Conservation (phyloP, 139 green algal genomes). For the Volvox africanus region DNA sequence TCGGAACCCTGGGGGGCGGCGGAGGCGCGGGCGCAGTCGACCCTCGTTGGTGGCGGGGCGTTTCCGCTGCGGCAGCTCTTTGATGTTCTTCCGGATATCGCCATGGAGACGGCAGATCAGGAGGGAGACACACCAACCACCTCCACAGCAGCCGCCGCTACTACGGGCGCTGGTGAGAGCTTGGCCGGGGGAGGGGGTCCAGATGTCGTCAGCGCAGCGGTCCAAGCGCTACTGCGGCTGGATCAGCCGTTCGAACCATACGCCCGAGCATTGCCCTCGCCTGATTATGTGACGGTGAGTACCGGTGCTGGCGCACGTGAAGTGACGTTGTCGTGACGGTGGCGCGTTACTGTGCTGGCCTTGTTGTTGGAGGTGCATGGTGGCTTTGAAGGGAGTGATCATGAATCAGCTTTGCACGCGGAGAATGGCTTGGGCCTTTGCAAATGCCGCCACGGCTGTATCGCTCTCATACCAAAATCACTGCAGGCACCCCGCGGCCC, state of each 20-base stretch:
- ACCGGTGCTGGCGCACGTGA: background rate
- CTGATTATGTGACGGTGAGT: background rate
- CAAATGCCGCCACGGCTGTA: no score
- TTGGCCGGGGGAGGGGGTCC: background rate
- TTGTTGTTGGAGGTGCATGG: no score
- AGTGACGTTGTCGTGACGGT: no score
- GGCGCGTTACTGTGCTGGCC: no score
- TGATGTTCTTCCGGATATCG: constrained; percentile 3
- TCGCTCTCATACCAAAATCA: no score
- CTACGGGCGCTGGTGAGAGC: background rate
- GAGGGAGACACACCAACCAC: background rate
- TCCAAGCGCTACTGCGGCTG: constrained; percentile 22
- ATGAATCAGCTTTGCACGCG: no score
- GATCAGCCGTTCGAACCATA: background rate
- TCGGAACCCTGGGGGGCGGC: constrained; percentile 11
- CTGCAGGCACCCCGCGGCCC: background rate
- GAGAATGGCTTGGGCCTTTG: no score
- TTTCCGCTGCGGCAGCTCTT: background rate
- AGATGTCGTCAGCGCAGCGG: background rate
- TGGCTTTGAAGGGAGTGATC: no score
- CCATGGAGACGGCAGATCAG: background rate
- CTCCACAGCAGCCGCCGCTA: background rate
- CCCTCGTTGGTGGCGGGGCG: background rate
- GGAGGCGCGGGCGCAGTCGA: background rate
- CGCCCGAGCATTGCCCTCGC: background rate